phyloP scores from a whole-genome alignment of 2,329 filamentous ascomycete species.

The Tolypocladium album region DNA sequence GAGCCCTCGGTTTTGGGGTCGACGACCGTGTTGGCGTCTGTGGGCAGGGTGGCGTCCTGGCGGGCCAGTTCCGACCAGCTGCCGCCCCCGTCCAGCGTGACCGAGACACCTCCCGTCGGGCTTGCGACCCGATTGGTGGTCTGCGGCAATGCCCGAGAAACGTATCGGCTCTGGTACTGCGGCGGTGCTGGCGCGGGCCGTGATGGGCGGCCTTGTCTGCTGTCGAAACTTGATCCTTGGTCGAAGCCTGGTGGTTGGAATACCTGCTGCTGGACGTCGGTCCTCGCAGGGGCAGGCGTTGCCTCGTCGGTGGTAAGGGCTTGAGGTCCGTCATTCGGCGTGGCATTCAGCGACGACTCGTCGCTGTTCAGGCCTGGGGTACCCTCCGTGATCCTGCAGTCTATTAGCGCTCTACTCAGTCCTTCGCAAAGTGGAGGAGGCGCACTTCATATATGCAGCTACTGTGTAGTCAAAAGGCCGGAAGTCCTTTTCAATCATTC shows the following conservation, averaged over 20 bases:
- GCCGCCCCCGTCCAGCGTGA: slow-evolving; percentile 79
- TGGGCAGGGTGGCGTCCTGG: slow-evolving; percentile 64
- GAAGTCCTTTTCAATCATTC: slow-evolving; percentile 89
- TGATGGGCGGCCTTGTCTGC: slow-evolving; percentile 12
- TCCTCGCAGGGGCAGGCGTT: slow-evolving; percentile 23
- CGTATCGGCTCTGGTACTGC: slow-evolving; percentile 36
- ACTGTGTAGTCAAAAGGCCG: slow-evolving; percentile 91
- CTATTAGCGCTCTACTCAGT: slow-evolving; percentile 7
- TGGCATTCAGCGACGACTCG: slow-evolving; percentile 2
- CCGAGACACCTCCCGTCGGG: slow-evolving; percentile 76
- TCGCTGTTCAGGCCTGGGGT: slow-evolving; percentile 7
- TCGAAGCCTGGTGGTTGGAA: slow-evolving; percentile 6
- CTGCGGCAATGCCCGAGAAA: slow-evolving; percentile 35
- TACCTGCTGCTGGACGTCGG: background rate
- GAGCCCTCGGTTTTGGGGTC: slow-evolving; percentile 44
- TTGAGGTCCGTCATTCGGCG: slow-evolving; percentile 20
- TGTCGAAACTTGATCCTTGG: slow-evolving; percentile 11
- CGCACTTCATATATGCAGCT: slow-evolving; percentile 65
- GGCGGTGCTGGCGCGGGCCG: slow-evolving; percentile 27
- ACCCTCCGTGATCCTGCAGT: slow-evolving; percentile 25
- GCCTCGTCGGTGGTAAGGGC: slow-evolving; percentile 43
- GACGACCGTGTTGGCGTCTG: slow-evolving; percentile 49
- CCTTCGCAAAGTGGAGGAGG: background rate
- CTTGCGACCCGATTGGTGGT: slow-evolving; percentile 61
- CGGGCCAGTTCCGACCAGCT: slow-evolving; percentile 88